Percentiles rank a stretch among this genome's conserved stretches.
Conservation (phyloP, 441 rosid genomes). For the Mallotus repandus region DNA sequence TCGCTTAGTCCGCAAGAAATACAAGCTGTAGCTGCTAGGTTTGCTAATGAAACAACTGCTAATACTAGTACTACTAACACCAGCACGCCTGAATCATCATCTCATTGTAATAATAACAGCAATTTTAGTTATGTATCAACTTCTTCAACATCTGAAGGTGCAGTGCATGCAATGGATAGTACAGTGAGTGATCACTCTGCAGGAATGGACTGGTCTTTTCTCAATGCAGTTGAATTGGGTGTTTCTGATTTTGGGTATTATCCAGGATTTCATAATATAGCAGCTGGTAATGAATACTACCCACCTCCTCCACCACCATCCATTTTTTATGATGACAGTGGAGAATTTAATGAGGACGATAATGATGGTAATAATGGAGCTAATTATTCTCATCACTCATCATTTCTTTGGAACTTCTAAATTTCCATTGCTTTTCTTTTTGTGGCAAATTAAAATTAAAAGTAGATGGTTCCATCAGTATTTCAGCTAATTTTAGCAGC, state of each 20-base stretch:
- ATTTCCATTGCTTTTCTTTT: neutral
- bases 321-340: constrained; percentile 1
- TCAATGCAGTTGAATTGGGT: constrained; percentile 21
- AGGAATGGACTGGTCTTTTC: constrained; percentile 46
- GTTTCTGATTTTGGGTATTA: constrained; percentile 17
- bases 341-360: neutral
- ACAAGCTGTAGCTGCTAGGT: constrained; percentile 54
- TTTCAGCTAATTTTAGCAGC: constrained; percentile 28
- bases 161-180: constrained; percentile 2
- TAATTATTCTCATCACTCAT: constrained; percentile 5
- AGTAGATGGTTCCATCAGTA: neutral
- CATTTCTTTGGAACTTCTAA: constrained; percentile 38
- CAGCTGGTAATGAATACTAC: constrained; percentile 7
- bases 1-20: constrained; percentile 52
- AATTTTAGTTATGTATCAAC: neutral
- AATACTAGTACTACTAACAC: neutral
- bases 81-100: neutral
- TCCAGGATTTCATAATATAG: constrained; percentile 11
- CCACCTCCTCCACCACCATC: neutral
- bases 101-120: neutral
- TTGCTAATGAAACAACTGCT: constrained; percentile 35
- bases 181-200: neutral
- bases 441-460: neutral
- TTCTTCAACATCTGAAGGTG: constrained; percentile 17
- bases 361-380: neutral